Conservation (phyloP, 1,284 basidiomycete species). For the Mycena citricolor region DNA sequence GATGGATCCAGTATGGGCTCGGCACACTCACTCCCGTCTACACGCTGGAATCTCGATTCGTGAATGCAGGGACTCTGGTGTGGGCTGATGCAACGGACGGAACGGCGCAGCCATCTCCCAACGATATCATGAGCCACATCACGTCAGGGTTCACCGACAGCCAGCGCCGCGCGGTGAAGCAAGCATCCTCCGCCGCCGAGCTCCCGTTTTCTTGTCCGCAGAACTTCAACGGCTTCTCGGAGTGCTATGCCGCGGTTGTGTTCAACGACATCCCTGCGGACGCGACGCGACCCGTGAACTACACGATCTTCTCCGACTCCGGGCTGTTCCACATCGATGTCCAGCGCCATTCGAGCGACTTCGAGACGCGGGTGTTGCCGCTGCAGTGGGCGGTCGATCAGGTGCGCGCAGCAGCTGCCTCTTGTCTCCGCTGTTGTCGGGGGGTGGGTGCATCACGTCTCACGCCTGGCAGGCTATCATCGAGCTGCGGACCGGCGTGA, state of each 20-base stretch:
- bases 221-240: slow-evolving; percentile 69
- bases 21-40: slow-evolving; percentile 55
- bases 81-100: slow-evolving; percentile 66
- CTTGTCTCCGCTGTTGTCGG: slow-evolving; percentile 1
- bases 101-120: slow-evolving; percentile 47
- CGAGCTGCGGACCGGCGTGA: slow-evolving; percentile 55
- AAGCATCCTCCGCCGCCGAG: slow-evolving; percentile 46
- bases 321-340: slow-evolving; percentile 69
- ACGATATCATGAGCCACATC: slow-evolving; percentile 57
- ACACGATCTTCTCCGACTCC: slow-evolving; percentile 68
- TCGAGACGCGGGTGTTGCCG: slow-evolving; percentile 67
- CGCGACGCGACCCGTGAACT: slow-evolving; percentile 50
- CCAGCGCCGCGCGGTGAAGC: slow-evolving; percentile 47
- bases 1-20: slow-evolving; percentile 72
- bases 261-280: slow-evolving; percentile 60
- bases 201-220: slow-evolving; percentile 64
- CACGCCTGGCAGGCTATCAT: slow-evolving; percentile 56
- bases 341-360: slow-evolving; percentile 62
- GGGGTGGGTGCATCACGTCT: slow-evolving; percentile 6
- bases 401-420: slow-evolving; percentile 37
- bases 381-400: slow-evolving; percentile 78
- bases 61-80: slow-evolving; percentile 52
- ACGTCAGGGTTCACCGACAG: slow-evolving; percentile 46
- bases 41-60: slow-evolving; percentile 49
- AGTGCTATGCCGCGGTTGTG: slow-evolving; percentile 71